Base-by-base conservation (phyloP, 352 stramenopile species). In the Chrysophaeum taylorii region DNA sequence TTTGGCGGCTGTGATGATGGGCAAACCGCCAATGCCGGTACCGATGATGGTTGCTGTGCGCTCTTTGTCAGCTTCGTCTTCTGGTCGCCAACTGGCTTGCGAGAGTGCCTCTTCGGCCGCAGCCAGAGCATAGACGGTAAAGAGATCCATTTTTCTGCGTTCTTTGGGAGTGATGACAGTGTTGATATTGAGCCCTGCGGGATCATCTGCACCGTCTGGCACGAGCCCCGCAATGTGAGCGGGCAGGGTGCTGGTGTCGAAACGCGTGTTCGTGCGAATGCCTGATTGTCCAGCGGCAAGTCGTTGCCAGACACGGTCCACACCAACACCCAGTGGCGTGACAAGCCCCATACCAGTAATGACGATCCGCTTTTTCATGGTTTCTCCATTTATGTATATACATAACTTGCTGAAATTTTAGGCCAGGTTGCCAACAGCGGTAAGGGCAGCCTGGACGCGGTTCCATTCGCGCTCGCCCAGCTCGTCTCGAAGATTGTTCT, bases 341-440 rank as follows among this genome's bases (percentile, higher is more conserved):
- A 86, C 76, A 16, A 78, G 73, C 27, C 84, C 84, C n/a, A 87
- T 78, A 27, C 82, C 82, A 23, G 82, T 89, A 5, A 89, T 74
- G n/a, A 87, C 84, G 0, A 89, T 81, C n/a, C 82, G 74, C 2
- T n/a, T n/a, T n/a, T n/a, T n/a, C n/a, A n/a, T n/a, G n/a, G n/a
- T n/a, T n/a, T n/a, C n/a, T n/a, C n/a, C n/a, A n/a, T n/a, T n/a
- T n/a, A n/a, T n/a, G n/a, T n/a, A n/a, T n/a, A n/a, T n/a, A n/a
- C n/a, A n/a, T n/a, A n/a, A n/a, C n/a, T n/a, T n/a, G n/a, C n/a
- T n/a, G n/a, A n/a, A n/a, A n/a, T n/a, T n/a, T n/a, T n/a, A n/a
- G n/a, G n/a, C n/a, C n/a, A n/a, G n/a, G n/a, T n/a, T n/a, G n/a
- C n/a, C n/a, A n/a, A n/a, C n/a, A n/a, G n/a, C n/a, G n/a, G n/a